phyloP scores from a whole-genome alignment of 768 basidiomycete species.

The Coprinopsis strossmayeri region DNA sequence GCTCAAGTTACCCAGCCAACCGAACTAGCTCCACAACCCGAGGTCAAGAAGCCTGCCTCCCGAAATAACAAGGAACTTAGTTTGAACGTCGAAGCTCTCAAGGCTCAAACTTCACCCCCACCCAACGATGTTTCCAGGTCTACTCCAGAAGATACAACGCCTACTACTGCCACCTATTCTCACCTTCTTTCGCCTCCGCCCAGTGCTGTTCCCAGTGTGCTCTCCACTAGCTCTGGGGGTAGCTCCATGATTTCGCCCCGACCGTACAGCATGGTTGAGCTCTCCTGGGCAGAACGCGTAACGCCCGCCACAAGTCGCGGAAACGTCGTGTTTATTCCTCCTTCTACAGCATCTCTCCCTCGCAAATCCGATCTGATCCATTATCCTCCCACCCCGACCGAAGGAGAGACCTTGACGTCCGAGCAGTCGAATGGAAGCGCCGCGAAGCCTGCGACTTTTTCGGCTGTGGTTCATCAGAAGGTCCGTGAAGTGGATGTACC shows the following conservation, averaged over 20 bases:
- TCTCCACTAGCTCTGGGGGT: conserved; percentile 11
- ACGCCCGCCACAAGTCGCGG: conserved; percentile 30
- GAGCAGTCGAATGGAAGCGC: conserved; percentile 10
- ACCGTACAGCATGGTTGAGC: conserved; percentile 32
- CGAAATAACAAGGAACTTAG: conserved; percentile 3
- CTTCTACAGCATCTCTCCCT: conserved; percentile 14
- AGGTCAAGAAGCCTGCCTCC: neutral
- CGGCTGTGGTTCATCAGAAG: conserved; percentile 53
- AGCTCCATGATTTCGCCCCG: too few relatives aligned
- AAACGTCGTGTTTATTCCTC: conserved; percentile 29
- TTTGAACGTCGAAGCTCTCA: conserved; percentile 1
- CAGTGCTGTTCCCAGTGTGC: conserved; percentile 11
- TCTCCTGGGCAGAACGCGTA: conserved; percentile 29
- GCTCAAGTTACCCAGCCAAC: too few relatives aligned
- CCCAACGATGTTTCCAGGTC: neutral
- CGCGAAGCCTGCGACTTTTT: conserved; percentile 31
- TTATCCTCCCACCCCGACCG: conserved; percentile 31
- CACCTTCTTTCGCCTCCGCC: conserved; percentile 18
- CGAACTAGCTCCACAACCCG: neutral
- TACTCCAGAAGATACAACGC: neutral
- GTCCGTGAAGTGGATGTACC: conserved; percentile 28
- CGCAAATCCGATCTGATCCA: conserved; percentile 27
- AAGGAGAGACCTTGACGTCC: conserved; percentile 13
- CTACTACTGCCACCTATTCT: neutral
- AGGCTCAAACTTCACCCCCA: neutral